Evolutionary conservation across 768 basidiomycete genomes (phyloP), one percentile per base, ranked within the genome.

Genomic region (Phaeolepiota aurea): DNA sequence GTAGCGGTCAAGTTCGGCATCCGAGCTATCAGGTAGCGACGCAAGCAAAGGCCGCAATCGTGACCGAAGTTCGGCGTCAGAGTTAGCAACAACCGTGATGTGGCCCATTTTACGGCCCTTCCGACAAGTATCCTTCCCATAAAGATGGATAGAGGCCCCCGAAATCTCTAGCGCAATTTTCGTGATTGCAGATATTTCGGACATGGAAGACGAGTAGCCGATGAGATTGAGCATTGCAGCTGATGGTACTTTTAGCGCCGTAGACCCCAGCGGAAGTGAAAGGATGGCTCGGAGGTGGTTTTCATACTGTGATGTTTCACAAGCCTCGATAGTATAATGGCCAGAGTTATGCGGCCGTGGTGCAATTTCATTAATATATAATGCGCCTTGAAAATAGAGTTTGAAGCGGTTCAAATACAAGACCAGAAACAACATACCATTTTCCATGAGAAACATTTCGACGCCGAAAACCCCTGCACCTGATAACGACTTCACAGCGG

Each of bases 271-370:
- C 5, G 93, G 92, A 3, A 97, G 74, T 25, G 74, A 76, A 11
- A 97, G 79, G 58, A 99, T 93, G 14, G 92, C 87, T 23, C 92
- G 89, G 38, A 98, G 82, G 59, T 98, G 96, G 50, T 97, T 96
- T 59, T 91, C 90, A 63, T 88, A 99, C 63, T 98, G 96, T 2
- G 94, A 97, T 2, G 91, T 88, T 50, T 89, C 72, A 59, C 92
- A 98, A 0, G 94, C 92, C 64, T 98, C 96, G 54, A 98, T 98
- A 20, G 93, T 96, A 61, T 97, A 94, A 58, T 99, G 96, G 0
- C 94, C 96, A 5, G 93, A 97, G 64, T 98, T 99, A 59, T 99
- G 96, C 1, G 96, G 94, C 13, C 96, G 77, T 10, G 96, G 96
- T 0, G 96, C 96, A 45, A 99, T 94, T 65, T 99, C 96, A 60